These are phyloP conservation scores for Mortierella sp. DNA, from an alignment of 371 early-diverging fungal species.

Conservation along the genomic window DNA sequence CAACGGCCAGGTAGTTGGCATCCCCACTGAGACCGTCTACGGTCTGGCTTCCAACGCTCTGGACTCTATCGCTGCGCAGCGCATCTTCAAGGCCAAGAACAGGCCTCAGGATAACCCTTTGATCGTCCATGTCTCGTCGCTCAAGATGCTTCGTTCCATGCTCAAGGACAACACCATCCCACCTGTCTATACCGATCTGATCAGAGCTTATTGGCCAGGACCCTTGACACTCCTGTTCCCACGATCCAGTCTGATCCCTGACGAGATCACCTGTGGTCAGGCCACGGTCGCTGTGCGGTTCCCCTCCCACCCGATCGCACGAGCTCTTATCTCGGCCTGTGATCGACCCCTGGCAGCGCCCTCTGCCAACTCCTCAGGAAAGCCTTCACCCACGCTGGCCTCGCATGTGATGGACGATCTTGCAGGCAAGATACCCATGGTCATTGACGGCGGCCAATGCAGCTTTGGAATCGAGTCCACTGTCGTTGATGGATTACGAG, in stretches of 20 bases:
- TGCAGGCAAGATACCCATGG: conserved; percentile 83
- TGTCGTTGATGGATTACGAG: conserved; percentile 88
- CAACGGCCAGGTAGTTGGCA: conserved; percentile 83
- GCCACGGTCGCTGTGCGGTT: conserved; percentile 96
- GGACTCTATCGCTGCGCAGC: conserved; percentile 76
- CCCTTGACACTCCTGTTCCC: conserved; percentile 97
- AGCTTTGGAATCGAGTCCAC: conserved; percentile 97
- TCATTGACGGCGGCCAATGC: conserved; percentile 97
- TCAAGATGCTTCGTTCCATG: conserved; percentile 88
- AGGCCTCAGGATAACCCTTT: conserved; percentile 99
- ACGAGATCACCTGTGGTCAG: conserved; percentile 89
- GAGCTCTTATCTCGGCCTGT: conserved; percentile 89
- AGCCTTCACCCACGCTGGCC: conserved; percentile 97
- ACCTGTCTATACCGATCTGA: conserved; percentile 71
- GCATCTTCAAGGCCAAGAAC: conserved; percentile 95
- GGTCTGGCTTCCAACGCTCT: conserved; percentile 98
- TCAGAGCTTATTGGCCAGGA: conserved; percentile 97
- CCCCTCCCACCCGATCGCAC: conserved; percentile 94
- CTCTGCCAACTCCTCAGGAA: conserved; percentile 99
- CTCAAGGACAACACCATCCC: conserved; percentile 76
- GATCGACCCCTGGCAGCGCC: conserved; percentile 99
- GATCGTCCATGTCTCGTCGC: conserved; percentile 96
- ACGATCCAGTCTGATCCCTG: conserved; percentile 74
- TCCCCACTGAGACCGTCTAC: conserved; percentile 99
- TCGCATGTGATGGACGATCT: conserved; percentile 95